Base-by-base conservation (phyloP, 176 grass and related monocot genomes). In the Oryza punctata region DNA sequence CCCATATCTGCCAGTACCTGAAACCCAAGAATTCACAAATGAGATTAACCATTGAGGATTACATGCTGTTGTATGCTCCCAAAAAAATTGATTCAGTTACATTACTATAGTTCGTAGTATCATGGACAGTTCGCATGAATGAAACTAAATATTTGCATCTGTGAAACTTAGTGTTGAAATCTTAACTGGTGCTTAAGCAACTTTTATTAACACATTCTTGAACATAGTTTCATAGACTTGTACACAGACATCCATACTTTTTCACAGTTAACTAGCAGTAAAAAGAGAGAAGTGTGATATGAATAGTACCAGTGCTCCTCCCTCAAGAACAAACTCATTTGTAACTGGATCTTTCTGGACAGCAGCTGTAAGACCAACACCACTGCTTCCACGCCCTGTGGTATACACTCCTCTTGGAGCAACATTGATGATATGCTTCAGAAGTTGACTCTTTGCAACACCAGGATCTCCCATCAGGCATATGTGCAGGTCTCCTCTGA, bases 381-480 rank as follows among this genome's bases (percentile, higher is more conserved):
- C 97, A 74, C 97, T 99, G 78, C 97, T 99, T 67, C 97, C 97
- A 78, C 82, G 88, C 52, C 97, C 97, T 74, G 97, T 99, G 76
- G 97, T 99, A 78, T 99, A 99, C 32, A 99, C 93, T 80, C 97
- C 97, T 85, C 97, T 96, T 85, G 97, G 97, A 79, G 97, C 93
- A 61, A 99, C 93, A 35, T 99, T 99, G 72, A 99, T 96, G n/a
- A 99, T 99, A 74, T 99, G 97, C 78, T 99, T 99, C 50, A 99
- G 78, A 76, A 99, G 89, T 85, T 99, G 97, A 79, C 97, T 99
- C 85, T 99, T 99, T 46, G 97, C 97, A 72, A 99, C 97, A 77
- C 97, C 97, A 92, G 97, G 97, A 78, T 99, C 97, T 75, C 97
- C 97, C 97, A 99, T 99, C 64, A 99, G 86, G 86, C 97, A 99